Evolutionary conservation across 176 grass and related monocot species (phyloP), one percentile per base, ranked within the genome.

Genomic region (Hyparrhenia diplandra): DNA sequence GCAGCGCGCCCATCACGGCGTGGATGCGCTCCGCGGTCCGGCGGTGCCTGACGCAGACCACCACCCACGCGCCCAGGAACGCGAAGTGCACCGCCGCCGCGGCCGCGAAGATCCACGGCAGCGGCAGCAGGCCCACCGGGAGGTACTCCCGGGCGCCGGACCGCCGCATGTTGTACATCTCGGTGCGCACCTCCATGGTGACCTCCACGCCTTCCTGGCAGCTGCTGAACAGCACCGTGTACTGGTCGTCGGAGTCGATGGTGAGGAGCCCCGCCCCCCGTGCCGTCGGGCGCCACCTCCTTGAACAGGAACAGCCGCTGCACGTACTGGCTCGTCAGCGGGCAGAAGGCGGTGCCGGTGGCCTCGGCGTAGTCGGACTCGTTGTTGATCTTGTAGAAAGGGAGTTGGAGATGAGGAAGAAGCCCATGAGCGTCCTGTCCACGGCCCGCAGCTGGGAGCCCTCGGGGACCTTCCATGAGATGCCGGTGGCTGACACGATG

Each of bases 161-260:
- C 28, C 17, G 21, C 5, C 55, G 67, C 20, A 93, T 6, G 82
- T 93, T 93, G 88, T 90, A 93, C 91, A 90, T 93, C 82, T 90
- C 91, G 4, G 88, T 90, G 62, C 74, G 74, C 64, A 90, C 91
- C 55, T 90, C 88, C 91, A 90, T 90, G 57, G 85, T 83, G 17
- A 85, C 75, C 85, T 80, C 82, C 1, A 90, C 91, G 36, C 85
- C 91, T 3, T 87, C 79, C 88, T 87, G 85, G 70, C 91, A 90
- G 54, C 78, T 80, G 69, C 91, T 84, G 79, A 90, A 93, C 4
- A 93, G 82, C 23, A 90, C 88, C 8, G 85, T 93, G 78, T 93
- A 90, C 91, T 93, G 82, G 82, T 93, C 88, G 57, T 13, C 55
- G 18, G 2, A 24, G 63, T 11, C 55, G 46, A 90, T 71, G 77